Percentiles rank a stretch among this genome's conserved stretches.
Evolutionary conservation across 306 rosid species (phyloP).

Genomic region (Dicorynia guianensis): DNA sequence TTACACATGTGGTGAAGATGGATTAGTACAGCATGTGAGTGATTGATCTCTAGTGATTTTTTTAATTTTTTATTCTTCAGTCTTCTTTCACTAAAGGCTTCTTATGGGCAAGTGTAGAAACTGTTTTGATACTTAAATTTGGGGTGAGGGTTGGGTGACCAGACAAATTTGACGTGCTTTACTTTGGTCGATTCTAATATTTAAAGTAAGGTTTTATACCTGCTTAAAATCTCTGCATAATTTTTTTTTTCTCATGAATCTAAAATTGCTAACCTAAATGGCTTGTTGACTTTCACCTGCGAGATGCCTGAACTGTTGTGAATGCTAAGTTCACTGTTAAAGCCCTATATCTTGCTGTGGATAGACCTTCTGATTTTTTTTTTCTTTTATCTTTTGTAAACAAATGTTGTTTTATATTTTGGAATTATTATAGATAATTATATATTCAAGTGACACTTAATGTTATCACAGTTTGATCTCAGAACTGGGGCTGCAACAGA

Average conservation of each 20-base stretch:
- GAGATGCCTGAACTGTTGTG: slow-evolving; percentile 20
- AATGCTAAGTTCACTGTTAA: not conserved
- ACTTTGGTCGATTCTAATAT: no score
- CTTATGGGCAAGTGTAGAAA: not conserved
- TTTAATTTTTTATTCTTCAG: slow-evolving; percentile 13
- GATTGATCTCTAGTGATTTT: slow-evolving; percentile 30
- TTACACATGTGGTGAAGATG: slow-evolving; percentile 97
- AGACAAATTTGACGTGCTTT: not conserved
- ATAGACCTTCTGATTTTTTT: not conserved
- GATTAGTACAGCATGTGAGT: slow-evolving; percentile 91
- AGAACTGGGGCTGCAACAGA: slow-evolving; percentile 71
- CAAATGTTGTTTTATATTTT: not conserved
- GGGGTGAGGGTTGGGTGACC: not conserved
- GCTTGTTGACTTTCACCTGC: slow-evolving; percentile 12
- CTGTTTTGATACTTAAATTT: not conserved
- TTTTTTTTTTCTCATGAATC: not conserved
- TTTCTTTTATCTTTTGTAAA: not conserved
- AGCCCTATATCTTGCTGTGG: slow-evolving; percentile 17
- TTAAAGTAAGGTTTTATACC: not conserved
- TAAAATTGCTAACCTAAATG: not conserved
- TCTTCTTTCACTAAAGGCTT: not conserved
- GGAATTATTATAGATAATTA: not conserved
- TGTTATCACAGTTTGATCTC: slow-evolving; percentile 83
- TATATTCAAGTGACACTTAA: slow-evolving; percentile 40
- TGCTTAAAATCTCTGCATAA: not conserved